phyloP scores from a whole-genome alignment of 148 eudicot genomes.

The Cornus suecica region DNA sequence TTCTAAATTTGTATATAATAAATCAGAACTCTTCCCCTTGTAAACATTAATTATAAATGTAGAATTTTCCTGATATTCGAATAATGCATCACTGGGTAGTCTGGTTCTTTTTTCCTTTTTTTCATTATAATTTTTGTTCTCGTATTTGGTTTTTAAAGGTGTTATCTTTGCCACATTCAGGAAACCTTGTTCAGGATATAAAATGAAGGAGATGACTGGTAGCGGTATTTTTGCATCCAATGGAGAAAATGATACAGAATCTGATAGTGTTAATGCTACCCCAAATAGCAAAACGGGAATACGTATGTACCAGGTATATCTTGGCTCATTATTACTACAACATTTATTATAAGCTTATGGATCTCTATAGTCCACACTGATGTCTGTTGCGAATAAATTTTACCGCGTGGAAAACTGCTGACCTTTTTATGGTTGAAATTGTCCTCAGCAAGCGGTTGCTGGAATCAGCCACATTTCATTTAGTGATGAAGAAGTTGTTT shows the following conservation, averaged over 20 bases:
- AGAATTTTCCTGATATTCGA: neutral
- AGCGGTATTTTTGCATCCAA: slow-evolving; percentile 69
- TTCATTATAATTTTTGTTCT: neutral
- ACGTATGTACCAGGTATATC: slow-evolving; percentile 74
- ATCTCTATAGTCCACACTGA: neutral
- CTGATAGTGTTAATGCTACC: slow-evolving; percentile 42
- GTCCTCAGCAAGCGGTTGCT: slow-evolving; percentile 65
- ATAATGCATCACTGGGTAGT: neutral
- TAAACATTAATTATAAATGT: neutral
- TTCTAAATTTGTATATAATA: neutral
- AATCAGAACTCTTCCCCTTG: neutral
- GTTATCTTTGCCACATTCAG: slow-evolving; percentile 32
- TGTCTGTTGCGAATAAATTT: neutral
- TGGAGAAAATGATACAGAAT: slow-evolving; percentile 45
- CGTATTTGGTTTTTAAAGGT: neutral
- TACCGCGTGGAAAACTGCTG: neutral
- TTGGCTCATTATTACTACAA: neutral
- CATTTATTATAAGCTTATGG: neutral
- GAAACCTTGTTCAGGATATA: slow-evolving; percentile 85
- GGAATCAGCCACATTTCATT: slow-evolving; percentile 91
- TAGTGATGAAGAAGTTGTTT: slow-evolving; percentile 56
- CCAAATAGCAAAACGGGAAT: slow-evolving; percentile 60
- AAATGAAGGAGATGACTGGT: slow-evolving; percentile 85
- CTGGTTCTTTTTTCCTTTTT: neutral
- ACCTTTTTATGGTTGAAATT: slow-evolving; percentile 1